Base-by-base conservation (phyloP, 345 rosid genomes). In the Hevea brasiliensis region DNA sequence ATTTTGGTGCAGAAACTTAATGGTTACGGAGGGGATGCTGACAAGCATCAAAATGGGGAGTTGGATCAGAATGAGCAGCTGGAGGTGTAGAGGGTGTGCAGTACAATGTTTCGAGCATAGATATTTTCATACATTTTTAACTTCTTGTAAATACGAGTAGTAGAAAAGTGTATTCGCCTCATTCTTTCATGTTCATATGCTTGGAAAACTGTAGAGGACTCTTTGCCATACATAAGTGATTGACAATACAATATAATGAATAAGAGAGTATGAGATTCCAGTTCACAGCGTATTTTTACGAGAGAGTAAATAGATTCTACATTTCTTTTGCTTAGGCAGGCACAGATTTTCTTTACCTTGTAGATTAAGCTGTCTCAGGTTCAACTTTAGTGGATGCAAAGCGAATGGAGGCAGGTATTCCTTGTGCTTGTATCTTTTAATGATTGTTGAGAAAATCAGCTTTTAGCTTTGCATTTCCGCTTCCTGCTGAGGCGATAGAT, bases 101-200 rank as follows among this genome's bases (percentile, higher is more conserved):
- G 53, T 24, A 11, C 61, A 26, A 48, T 40, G 60, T 50, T 35
- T 26, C 14, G 24, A 12, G 13, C 14, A 1, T 55, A 13, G 72
- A 60, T 67, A 71, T 58, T 65, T 11, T 7, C 13, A 44, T 50
- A 21, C n/a, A 59, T 26, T 11, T 40, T 48, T 65, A 77, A 48
- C 67, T 61, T 41, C 72, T 13, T 85, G 89, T 85, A 79, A 70
- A 85, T 79, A 79, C 15, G 54, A 40, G 72, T 45, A 26, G 55
- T 59, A 26, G 70, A 15, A 27, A 62, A 55, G 50, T 77, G 83
- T 64, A 79, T 81, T 77, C 80, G 65, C 77, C 59, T 81, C 74
- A 86, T 83, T 83, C 84, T 86, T 86, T 85, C 72, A 40, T 86
- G 89, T 81, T 78, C 27, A 81, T 86, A 81, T 72, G 73, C 76